phyloP scores from a whole-genome alignment of 331 rosid genomes.

The Cydonia oblonga region DNA sequence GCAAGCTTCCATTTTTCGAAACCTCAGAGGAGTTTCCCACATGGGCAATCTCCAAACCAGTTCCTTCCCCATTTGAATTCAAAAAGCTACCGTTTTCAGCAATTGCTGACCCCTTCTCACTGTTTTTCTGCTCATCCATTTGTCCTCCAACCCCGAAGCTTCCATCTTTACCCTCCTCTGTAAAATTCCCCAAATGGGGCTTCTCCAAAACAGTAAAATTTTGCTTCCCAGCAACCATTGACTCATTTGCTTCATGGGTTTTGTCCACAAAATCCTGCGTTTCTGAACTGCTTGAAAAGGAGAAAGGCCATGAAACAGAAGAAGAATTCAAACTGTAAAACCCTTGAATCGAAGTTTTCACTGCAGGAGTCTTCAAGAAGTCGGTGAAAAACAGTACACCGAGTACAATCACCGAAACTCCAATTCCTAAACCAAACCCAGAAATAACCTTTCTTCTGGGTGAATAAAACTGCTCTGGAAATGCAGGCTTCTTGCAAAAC shows the following conservation, averaged over 20 bases:
- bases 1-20: constrained; percentile 15
- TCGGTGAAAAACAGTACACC: constrained; percentile 26
- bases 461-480: constrained; percentile 37
- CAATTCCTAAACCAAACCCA: constrained; percentile 59
- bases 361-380: constrained; percentile 25
- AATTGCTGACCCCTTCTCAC: constrained; percentile 1
- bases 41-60: not conserved
- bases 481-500: constrained; percentile 41
- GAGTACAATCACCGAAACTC: constrained; percentile 38
- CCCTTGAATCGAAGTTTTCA: constrained; percentile 27
- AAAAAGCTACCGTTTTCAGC: not conserved
- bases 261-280: not conserved
- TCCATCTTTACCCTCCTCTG: constrained; percentile 9
- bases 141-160: constrained; percentile 15
- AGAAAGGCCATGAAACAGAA: constrained; percentile 25
- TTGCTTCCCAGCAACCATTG: not conserved
- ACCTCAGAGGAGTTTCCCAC: constrained; percentile 7
- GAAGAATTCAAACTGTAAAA: constrained; percentile 22
- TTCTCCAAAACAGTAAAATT: constrained; percentile 7
- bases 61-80: not conserved
- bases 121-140: constrained; percentile 2
- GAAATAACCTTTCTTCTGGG: constrained; percentile 49
- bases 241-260: constrained; percentile 14
- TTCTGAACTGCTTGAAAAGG: constrained; percentile 14
- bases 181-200: constrained; percentile 17